These are phyloP conservation scores for Diaporthe velutina DNA, from an alignment of 2,329 filamentous ascomycete species.

Conservation along the genomic window DNA sequence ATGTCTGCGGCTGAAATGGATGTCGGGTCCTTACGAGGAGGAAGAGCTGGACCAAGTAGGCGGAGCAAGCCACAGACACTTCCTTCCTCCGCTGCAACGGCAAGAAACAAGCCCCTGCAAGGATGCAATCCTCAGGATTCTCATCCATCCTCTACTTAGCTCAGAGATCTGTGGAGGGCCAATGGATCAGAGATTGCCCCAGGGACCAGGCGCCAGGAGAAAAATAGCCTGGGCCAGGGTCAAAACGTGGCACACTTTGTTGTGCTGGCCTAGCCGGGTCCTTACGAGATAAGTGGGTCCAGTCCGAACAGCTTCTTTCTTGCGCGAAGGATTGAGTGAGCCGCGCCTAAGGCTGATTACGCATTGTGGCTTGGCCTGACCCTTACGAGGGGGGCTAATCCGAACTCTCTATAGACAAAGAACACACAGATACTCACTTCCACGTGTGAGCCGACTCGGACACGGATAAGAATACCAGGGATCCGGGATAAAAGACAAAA, in stretches of 20 bases:
- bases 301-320: neutral
- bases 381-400: neutral
- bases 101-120: neutral
- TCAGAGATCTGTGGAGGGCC: neutral
- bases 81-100: neutral
- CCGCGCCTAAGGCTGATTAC: neutral
- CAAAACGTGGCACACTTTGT: neutral
- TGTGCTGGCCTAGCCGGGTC: too few species aligned
- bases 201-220: neutral
- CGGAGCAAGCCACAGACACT: conserved; percentile 22
- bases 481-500: neutral
- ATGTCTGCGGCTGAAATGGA: neutral
- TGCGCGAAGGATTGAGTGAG: conserved; percentile 2
- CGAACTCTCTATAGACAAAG: conserved; percentile 4
- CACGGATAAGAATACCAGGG: neutral
- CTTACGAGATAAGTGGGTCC: conserved; percentile 14
- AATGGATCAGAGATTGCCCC: neutral
- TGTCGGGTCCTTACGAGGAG: neutral
- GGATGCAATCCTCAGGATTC: conserved; percentile 27
- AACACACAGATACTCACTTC: neutral
- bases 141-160: neutral
- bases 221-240: neutral
- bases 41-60: neutral
- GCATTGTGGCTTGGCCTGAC: conserved; percentile 24
- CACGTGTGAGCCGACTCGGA: neutral